A percentile compares a stretch with the other conserved stretches of the same genome.
Conservation (phyloP, 2,329 filamentous ascomycete species). For the Pseudogymnoascus sp. region DNA sequence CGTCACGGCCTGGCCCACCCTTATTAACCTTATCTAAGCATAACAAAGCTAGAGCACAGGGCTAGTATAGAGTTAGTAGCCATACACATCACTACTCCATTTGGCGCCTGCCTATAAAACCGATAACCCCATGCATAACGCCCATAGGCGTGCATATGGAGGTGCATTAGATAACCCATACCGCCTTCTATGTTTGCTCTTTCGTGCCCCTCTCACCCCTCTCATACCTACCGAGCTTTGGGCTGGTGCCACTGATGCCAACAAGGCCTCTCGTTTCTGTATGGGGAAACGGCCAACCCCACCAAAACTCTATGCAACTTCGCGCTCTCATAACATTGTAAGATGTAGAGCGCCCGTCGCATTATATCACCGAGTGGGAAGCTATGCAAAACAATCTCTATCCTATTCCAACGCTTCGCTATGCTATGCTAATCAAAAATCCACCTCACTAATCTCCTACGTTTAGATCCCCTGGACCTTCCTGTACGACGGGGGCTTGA, state of each 20-base stretch:
- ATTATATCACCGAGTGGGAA: neutral
- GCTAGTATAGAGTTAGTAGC: neutral
- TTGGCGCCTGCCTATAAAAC: neutral
- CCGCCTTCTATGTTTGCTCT: neutral
- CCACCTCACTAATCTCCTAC: neutral
- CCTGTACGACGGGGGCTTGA: slow-evolving; percentile 88
- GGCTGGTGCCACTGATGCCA: neutral
- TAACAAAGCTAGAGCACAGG: neutral
- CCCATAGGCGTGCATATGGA: neutral
- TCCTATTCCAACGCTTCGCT: neutral
- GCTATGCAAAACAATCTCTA: neutral
- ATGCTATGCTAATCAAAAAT: neutral
- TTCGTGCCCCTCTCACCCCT: too few relatives aligned
- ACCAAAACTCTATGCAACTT: neutral
- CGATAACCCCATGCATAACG: neutral
- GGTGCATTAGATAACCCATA: neutral
- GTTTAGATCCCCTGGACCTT: slow-evolving; percentile 66
- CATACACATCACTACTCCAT: neutral
- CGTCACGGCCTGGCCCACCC: neutral
- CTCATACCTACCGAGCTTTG: neutral
- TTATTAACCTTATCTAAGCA: neutral
- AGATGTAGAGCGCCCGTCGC: neutral
- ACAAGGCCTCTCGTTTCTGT: neutral
- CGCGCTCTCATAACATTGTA: too few relatives aligned
- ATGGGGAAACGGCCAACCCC: neutral